A percentile compares a stretch with the other conserved stretches of the same genome.
Evolutionary conservation across 148 eudicot species (phyloP).

Genomic region (Agrostemma githago): DNA sequence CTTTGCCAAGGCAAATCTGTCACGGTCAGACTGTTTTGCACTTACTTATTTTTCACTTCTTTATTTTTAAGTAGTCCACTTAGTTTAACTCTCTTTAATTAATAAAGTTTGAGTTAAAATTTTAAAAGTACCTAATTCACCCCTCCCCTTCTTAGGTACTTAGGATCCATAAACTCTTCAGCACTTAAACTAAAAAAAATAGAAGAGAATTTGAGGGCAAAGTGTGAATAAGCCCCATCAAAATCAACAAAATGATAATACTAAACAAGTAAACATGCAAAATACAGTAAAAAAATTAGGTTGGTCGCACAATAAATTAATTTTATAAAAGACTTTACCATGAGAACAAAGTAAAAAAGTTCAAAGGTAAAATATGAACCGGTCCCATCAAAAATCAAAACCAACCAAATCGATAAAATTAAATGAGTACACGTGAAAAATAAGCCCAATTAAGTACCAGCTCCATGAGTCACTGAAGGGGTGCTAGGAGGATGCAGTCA

Average conservation of each 20-base stretch:
- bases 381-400: neutral
- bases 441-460: neutral
- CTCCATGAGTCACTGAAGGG: neutral
- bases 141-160: no score
- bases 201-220: neutral
- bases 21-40: no score
- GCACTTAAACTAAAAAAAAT: no score
- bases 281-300: neutral
- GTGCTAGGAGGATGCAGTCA: slow-evolving; percentile 27
- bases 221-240: neutral
- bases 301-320: neutral
- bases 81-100: no score
- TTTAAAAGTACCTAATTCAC: no score
- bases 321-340: neutral
- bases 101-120: no score
- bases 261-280: neutral
- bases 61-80: no score
- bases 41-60: no score
- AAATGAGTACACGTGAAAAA: neutral
- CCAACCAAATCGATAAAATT: neutral
- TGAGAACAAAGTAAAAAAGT: neutral
- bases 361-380: neutral
- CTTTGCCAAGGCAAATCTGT: no score
- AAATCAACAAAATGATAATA: neutral
- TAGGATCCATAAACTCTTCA: no score